A percentile compares a stretch with the other conserved stretches of the same genome.
Conservation (phyloP, 768 basidiomycete genomes). For the Pulveroboletus sp. region DNA sequence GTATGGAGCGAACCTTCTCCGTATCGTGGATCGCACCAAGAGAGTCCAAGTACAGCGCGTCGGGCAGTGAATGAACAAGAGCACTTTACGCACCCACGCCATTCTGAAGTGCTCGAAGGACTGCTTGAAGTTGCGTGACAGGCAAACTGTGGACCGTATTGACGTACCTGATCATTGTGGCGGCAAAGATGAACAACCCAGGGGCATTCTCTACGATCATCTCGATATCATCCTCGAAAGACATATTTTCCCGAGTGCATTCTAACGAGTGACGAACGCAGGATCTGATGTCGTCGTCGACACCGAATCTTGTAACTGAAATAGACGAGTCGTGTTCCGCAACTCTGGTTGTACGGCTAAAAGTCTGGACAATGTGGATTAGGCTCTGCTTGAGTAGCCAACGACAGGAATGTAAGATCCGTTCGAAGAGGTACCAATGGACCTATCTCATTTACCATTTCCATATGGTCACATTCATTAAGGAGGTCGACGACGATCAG, state of each 20-base stretch:
- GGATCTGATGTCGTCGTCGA: conserved; percentile 21
- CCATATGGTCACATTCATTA: conserved; percentile 23
- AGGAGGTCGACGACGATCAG: conserved; percentile 24
- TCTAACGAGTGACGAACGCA: conserved; percentile 23
- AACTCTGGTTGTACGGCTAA: conserved; percentile 18
- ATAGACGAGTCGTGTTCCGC: conserved; percentile 1
- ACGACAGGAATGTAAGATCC: conserved; percentile 9
- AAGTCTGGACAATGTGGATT: conserved; percentile 17
- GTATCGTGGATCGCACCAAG: conserved; percentile 8
- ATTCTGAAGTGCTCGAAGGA: conserved; percentile 8
- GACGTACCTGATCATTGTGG: conserved; percentile 27
- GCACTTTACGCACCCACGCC: not conserved
- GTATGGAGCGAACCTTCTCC: conserved; percentile 7
- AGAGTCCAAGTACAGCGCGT: conserved; percentile 15
- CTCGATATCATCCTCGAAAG: conserved; percentile 21
- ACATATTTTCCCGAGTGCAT: conserved; percentile 7
- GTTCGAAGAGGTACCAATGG: conserved; percentile 19
- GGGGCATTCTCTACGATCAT: conserved; percentile 16
- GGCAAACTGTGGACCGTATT: conserved; percentile 10
- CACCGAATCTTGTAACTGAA: conserved; percentile 19
- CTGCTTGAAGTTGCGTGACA: conserved; percentile 4
- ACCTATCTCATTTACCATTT: conserved; percentile 23
- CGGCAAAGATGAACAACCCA: conserved; percentile 28
- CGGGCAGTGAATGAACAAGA: conserved; percentile 12
- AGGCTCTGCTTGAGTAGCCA: conserved; percentile 23